Evolutionary conservation across 176 grass and related monocot genomes (phyloP).

Genomic region (Dactylis glomerata): DNA sequence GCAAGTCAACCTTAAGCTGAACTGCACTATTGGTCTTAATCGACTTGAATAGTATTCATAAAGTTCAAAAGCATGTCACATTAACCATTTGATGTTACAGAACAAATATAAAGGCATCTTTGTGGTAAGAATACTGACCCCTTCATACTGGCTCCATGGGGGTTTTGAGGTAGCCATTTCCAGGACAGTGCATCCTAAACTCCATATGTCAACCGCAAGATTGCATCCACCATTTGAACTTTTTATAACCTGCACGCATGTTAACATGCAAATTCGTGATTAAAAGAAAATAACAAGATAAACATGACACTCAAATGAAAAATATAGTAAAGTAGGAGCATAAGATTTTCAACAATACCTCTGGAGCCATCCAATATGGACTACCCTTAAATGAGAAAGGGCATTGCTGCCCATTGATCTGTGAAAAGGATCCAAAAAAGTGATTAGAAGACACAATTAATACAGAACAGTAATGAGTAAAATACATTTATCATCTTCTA

Average conservation of each 20-base stretch:
- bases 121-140: constrained; percentile 53
- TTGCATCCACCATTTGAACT: constrained; percentile 98
- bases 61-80: constrained; percentile 8
- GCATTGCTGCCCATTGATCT: constrained; percentile 94
- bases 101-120: constrained; percentile 22
- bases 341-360: constrained; percentile 55
- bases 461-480: background rate
- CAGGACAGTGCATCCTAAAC: constrained; percentile 95
- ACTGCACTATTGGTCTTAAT: background rate
- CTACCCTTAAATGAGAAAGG: constrained; percentile 98
- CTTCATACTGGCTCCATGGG: constrained; percentile 99
- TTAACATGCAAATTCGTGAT: constrained; percentile 10
- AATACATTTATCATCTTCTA: background rate
- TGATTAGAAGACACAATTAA: background rate
- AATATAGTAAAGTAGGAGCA: constrained; percentile 17
- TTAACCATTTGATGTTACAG: background rate
- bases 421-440: background rate
- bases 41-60: background rate
- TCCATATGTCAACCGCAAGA: constrained; percentile 98
- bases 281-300: constrained; percentile 21
- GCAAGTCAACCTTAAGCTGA: background rate
- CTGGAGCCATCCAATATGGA: constrained; percentile 99
- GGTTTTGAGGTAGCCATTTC: constrained; percentile 99
- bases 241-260: constrained; percentile 76
- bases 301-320: background rate